Conservation (phyloP, 257 asterid genomes). For the Solanum commersonii region DNA sequence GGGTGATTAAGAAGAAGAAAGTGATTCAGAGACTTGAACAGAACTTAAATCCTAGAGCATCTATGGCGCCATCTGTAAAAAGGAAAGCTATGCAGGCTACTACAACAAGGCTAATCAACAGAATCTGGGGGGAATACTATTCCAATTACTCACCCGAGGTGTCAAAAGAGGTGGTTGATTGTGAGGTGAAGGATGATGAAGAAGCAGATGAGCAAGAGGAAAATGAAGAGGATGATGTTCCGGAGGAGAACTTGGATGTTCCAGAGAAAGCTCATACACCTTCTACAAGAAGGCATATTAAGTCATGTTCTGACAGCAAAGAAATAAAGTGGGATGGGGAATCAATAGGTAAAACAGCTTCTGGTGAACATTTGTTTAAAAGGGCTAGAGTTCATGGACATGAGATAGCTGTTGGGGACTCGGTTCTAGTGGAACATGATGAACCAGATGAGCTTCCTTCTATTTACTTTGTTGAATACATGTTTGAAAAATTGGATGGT, state of each 20-base stretch:
- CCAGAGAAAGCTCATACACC: constrained; percentile 26
- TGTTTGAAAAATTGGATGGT: constrained; percentile 70
- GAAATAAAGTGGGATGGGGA: constrained; percentile 64
- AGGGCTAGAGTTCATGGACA: constrained; percentile 45
- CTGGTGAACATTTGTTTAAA: constrained; percentile 51
- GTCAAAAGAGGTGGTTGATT: constrained; percentile 22
- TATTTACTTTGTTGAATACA: constrained; percentile 69
- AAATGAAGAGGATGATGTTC: constrained; percentile 63
- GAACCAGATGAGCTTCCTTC: constrained; percentile 30
- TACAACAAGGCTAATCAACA: constrained; percentile 68
- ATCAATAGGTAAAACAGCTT: constrained; percentile 40
- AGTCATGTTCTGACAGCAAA: constrained; percentile 25
- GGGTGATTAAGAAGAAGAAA: constrained; percentile 90
- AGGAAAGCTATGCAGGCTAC: constrained; percentile 98
- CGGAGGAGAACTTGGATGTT: constrained; percentile 33
- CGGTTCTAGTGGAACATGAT: constrained; percentile 54
- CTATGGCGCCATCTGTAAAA: constrained; percentile 54
- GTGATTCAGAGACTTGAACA: constrained; percentile 34
- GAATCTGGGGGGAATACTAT: constrained; percentile 92
- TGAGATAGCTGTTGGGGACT: constrained; percentile 43
- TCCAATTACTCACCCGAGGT: constrained; percentile 72
- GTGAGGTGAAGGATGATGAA: constrained; percentile 52
- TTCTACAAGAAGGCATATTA: constrained; percentile 24
- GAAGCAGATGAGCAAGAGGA: constrained; percentile 69
- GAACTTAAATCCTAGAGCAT: constrained; percentile 83